Evolutionary conservation across 2,329 filamentous ascomycete species (phyloP), one percentile per base, ranked within the genome.

Genomic region (Stagonosporopsis rhizophila): DNA sequence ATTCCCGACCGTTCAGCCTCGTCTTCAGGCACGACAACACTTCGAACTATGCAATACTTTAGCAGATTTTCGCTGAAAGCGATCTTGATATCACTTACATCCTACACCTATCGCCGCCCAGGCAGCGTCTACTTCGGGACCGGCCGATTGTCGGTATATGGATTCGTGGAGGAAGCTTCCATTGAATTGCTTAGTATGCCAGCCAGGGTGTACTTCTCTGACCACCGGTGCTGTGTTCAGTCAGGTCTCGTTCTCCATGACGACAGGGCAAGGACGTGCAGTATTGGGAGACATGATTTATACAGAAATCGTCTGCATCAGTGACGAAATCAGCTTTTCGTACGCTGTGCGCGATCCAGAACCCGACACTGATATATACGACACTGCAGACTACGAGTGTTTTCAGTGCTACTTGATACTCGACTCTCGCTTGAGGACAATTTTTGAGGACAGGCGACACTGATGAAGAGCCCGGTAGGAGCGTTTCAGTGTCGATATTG

Each of bases 91-190:
- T 3, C 2, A 61, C 80, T 59, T 58, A 85, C 82, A 85, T 15
- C 83, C 78, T 0, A 81, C 74, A 9, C 83, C 83, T 0, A 85
- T 60, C 2, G 77, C 76, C 20, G 75, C 78, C 85, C 85, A 88
- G 0, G 84, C 85, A 3, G 77, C 78, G 57, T 88, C 85, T 0
- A 86, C 83, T 46, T 84, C 81, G 0, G 82, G 79, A 0, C 81
- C 62, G 1, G 78, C 81, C 12, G 77, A 68, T 54, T 79, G 75
- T 1, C 85, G 80, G 64, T 82, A 88, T 15, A 82, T 70, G 23
- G 81, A 82, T 60, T 85, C 80, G 0, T 83, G 73, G 51, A 86
- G 63, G 19, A 88, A 83, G 0, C 81, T 82, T 0, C 85, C 85
- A 58, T 88, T 85, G 69, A 86, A 88, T 2, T 61, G 61, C 46